A percentile compares a stretch with the other conserved stretches of the same genome.
Evolutionary conservation across 2,329 filamentous ascomycete genomes (phyloP).

Genomic region (Cytospora mali): DNA sequence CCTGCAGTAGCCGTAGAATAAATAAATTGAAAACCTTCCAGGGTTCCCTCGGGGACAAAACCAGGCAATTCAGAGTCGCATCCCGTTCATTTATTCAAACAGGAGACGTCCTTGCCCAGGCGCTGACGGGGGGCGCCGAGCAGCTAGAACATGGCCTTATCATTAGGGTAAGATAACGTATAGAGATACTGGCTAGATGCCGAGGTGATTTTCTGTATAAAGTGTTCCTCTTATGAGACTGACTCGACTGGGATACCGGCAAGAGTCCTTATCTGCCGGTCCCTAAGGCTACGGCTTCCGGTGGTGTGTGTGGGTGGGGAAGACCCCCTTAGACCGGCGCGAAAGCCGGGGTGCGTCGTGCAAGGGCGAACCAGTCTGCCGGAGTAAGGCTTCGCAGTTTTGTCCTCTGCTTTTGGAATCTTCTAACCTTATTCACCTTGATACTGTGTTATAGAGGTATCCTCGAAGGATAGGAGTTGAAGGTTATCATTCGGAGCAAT

Average conservation of each 20-base stretch:
- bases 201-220: too few relatives aligned
- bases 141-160: conserved; percentile 6
- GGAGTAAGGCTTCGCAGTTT: neutral
- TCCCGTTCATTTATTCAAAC: neutral
- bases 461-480: neutral
- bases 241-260: conserved; percentile 8
- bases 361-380: conserved; percentile 6
- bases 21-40: too few relatives aligned
- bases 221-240: neutral
- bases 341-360: neutral
- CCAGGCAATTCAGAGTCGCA: neutral
- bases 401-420: neutral
- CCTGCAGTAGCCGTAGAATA: neutral
- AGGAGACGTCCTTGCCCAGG: neutral
- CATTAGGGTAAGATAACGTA: conserved; percentile 8
- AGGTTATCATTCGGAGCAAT: too few relatives aligned
- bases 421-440: too few relatives aligned
- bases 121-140: neutral
- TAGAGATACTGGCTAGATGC: too few relatives aligned
- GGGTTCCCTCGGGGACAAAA: neutral
- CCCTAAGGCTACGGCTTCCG: conserved; percentile 2
- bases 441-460: neutral
- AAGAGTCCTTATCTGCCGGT: conserved; percentile 5
- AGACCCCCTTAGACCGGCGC: conserved; percentile 1
- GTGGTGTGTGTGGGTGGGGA: conserved; percentile 6